Evolutionary conservation across 768 basidiomycete species (phyloP).

Genomic region (Phanerochaete carnosa): DNA sequence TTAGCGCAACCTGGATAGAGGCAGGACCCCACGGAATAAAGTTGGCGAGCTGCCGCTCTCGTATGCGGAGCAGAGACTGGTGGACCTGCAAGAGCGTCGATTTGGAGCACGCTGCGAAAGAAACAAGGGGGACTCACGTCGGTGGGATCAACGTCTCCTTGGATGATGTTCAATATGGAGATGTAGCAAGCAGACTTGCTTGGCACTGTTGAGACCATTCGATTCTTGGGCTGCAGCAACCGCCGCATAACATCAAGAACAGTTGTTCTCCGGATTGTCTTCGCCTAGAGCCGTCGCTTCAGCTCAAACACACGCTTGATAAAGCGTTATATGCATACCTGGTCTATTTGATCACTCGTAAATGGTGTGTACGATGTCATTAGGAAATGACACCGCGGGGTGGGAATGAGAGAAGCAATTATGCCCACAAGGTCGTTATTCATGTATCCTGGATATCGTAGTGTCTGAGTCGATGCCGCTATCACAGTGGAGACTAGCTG

Average conservation of each 20-base stretch:
- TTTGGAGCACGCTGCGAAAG: background rate
- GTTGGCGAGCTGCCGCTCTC: constrained; percentile 93
- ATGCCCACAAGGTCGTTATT: constrained; percentile 99
- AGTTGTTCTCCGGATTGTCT: constrained; percentile 92
- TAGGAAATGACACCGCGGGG: constrained; percentile 95
- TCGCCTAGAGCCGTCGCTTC: constrained; percentile 55
- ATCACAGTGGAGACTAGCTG: constrained; percentile 95
- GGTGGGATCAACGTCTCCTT: constrained; percentile 97
- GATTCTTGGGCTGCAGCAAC: constrained; percentile 94
- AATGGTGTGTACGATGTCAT: constrained; percentile 99
- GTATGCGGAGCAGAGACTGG: constrained; percentile 93
- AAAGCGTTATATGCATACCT: constrained; percentile 44
- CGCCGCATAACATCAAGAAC: constrained; percentile 99
- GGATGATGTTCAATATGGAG: constrained; percentile 96
- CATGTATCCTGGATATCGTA: constrained; percentile 98
- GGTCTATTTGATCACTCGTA: constrained; percentile 94
- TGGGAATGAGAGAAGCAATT: constrained; percentile 94
- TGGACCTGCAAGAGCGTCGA: constrained; percentile 62
- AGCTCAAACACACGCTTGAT: background rate
- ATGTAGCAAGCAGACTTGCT: constrained; percentile 95
- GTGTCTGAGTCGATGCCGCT: constrained; percentile 94
- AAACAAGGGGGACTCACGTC: constrained; percentile 54
- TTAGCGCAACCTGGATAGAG: constrained; percentile 95
- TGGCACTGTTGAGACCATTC: constrained; percentile 94
- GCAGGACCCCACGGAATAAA: constrained; percentile 99